These are phyloP conservation scores for Silene noctiflora DNA, from an alignment of 179 eudicot genomes.

Conservation along the genomic window DNA sequence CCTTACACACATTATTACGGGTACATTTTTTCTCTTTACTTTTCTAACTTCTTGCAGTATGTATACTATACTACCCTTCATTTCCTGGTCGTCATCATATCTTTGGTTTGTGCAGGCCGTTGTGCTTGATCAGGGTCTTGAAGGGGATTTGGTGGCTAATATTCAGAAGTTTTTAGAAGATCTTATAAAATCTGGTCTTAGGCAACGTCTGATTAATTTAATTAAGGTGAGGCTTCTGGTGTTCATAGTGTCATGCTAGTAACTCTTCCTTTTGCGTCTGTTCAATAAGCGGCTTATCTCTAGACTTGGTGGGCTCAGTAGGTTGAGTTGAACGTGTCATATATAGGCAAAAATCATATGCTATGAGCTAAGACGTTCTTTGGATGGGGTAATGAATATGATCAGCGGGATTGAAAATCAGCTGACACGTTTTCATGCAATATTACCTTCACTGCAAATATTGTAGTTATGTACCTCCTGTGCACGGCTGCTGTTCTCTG, in stretches of 20 bases:
- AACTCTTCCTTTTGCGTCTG: neutral
- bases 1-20: constrained; percentile 80
- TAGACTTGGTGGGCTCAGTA: neutral
- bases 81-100: neutral
- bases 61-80: neutral
- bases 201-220: constrained; percentile 65
- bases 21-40: constrained; percentile 35
- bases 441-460: neutral
- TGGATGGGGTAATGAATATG: neutral
- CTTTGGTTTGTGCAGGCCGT: constrained; percentile 57
- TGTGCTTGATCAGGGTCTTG: constrained; percentile 92
- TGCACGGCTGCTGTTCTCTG: neutral
- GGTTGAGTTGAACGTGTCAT: neutral
- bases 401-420: neutral
- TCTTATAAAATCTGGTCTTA: constrained; percentile 69
- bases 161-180: constrained; percentile 78
- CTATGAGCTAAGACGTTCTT: neutral
- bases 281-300: neutral
- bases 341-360: neutral
- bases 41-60: neutral
- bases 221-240: constrained; percentile 55
- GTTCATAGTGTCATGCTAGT: neutral
- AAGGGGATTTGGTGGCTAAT: constrained; percentile 71
- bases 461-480: neutral
- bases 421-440: neutral